Base-by-base conservation (phyloP, 73 alveolate genomes). In the Diophrys appendiculata region DNA sequence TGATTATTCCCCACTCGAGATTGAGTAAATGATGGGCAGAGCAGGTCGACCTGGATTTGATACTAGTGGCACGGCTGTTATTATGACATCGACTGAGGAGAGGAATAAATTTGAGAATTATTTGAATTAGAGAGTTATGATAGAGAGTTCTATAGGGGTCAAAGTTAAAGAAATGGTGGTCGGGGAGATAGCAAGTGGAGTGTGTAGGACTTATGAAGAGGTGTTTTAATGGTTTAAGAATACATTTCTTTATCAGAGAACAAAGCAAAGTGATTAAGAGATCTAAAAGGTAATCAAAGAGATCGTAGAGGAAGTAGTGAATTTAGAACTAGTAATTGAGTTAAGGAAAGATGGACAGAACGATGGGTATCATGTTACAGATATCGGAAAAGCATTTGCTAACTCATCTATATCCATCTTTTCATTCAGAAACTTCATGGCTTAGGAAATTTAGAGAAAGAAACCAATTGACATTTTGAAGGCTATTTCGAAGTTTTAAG, bases 31-130 rank as follows among this genome's bases (percentile, higher is more conserved):
- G 94, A 76, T 88, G 75, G 93, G 93, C 35, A 73, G 98, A 1
- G 98, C 98, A 0, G 98, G 98, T 23, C 65, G 98, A 27, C 95
- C 94, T 35, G 94, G 89, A 80, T 92, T 72, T 54, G 98, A 92
- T 64, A 82, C 83, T 67, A 76, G 78, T 34, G 97, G 96, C 13
- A 83, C 81, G 3, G 96, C 96, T 0, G 77, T 92, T 43, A 86
- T 92, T 72, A 87, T 92, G 95, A 81, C 91, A 27, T 88, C 77
- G 71, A 55, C 80, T 14, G 69, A 77, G 60, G 76, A 86, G 65
- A 77, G 76, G 0, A 68, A 86, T 27, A 86, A 86, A 73, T 86
- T 5, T 5, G 60, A 43, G 60, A 43, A 43, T 18, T 11, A 11
- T 43, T 18, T 43, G n/a, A 43, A 43, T 18, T 43, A 5, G 18